Evolutionary conservation across 768 basidiomycete species (phyloP).

Genomic region (Boletellus emodensis): DNA sequence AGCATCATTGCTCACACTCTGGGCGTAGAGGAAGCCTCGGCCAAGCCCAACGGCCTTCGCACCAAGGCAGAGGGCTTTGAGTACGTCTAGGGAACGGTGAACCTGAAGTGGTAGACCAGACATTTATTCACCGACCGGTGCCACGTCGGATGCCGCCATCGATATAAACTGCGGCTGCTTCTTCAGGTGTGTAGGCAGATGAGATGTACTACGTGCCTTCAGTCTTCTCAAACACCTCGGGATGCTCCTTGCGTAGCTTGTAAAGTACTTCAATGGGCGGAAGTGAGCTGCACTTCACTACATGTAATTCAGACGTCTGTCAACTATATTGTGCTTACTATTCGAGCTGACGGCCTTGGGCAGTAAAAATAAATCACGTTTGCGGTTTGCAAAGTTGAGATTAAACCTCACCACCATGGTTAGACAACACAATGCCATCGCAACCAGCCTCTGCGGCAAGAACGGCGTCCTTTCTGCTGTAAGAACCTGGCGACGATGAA

Average conservation of each 20-base stretch:
- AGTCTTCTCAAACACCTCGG: slow-evolving; percentile 66
- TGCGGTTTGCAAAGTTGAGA: not conserved
- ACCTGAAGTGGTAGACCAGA: not conserved
- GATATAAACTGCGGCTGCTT: slow-evolving; percentile 60
- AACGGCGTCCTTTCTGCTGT: slow-evolving; percentile 65
- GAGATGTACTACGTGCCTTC: slow-evolving; percentile 47
- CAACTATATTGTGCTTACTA: slow-evolving; percentile 45
- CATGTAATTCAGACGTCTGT: not conserved
- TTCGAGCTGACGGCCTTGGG: slow-evolving; percentile 68
- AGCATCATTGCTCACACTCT: slow-evolving; percentile 51
- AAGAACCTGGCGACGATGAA: slow-evolving; percentile 1
- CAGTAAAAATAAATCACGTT: not conserved
- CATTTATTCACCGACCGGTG: slow-evolving; percentile 47
- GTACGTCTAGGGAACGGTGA: slow-evolving; percentile 49
- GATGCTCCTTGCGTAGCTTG: slow-evolving; percentile 64
- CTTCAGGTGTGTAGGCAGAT: slow-evolving; percentile 1
- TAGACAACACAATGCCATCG: slow-evolving; percentile 84
- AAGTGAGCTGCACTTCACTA: slow-evolving; percentile 49
- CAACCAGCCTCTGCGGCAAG: slow-evolving; percentile 80
- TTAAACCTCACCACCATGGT: slow-evolving; percentile 70
- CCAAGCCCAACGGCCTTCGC: slow-evolving; percentile 86
- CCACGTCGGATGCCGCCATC: slow-evolving; percentile 77
- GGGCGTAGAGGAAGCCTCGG: slow-evolving; percentile 80
- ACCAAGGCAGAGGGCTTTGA: slow-evolving; percentile 88
- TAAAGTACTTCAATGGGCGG: slow-evolving; percentile 79